These are phyloP conservation scores for Cymbidium sinense DNA, from an alignment of 106 monocot species.

Conservation along the genomic window DNA sequence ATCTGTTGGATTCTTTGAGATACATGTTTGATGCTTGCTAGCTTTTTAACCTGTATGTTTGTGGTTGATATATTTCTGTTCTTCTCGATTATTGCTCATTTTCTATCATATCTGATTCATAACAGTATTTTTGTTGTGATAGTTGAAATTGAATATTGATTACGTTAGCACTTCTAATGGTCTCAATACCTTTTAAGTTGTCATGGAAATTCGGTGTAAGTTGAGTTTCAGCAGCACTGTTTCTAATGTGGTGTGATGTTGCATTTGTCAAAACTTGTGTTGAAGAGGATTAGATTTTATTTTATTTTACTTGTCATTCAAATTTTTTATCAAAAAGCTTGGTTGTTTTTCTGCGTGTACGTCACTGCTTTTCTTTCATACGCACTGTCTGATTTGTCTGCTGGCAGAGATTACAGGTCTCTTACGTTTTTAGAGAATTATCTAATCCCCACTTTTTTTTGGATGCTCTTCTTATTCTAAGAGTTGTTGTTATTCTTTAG, in stretches of 20 bases:
- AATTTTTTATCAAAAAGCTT: not conserved
- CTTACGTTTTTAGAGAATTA: not conserved
- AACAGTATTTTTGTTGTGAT: not conserved
- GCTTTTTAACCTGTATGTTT: not conserved
- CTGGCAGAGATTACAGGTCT: not conserved
- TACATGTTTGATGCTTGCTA: not conserved
- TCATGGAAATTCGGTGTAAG: not conserved
- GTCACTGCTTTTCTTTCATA: not conserved
- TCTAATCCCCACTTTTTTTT: not conserved
- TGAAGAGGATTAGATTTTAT: no score
- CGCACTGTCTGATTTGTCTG: not conserved
- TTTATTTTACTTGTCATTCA: not conserved
- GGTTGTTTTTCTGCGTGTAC: no score
- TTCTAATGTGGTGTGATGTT: not conserved
- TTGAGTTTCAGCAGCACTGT: not conserved
- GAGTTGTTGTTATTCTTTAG: conserved; percentile 16
- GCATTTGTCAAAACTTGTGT: not conserved
- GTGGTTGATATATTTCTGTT: not conserved
- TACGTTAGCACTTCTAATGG: no score
- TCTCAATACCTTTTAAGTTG: no score
- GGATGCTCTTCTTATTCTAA: not conserved
- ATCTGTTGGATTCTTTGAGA: not conserved
- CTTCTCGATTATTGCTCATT: not conserved
- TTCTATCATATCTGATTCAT: not conserved
- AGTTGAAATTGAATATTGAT: not conserved